phyloP scores from a whole-genome alignment of 257 asterid species.

The Gentiana dahurica region DNA sequence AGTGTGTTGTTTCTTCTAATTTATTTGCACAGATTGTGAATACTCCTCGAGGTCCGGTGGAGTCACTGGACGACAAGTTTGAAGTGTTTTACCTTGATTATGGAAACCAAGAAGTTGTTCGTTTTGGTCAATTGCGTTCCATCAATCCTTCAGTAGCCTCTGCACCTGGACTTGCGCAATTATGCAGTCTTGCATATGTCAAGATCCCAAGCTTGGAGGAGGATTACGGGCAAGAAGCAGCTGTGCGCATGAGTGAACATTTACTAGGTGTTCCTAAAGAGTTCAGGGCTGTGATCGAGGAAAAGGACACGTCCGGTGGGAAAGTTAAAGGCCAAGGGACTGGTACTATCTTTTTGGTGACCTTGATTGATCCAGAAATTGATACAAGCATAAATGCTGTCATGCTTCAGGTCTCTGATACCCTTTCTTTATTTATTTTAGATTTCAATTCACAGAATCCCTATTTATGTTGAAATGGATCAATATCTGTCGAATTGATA shows the following conservation, averaged over 20 bases:
- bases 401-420: conserved; percentile 58
- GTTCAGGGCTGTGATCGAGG: conserved; percentile 68
- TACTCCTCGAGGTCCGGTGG: conserved; percentile 65
- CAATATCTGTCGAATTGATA: too few species aligned
- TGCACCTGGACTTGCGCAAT: conserved; percentile 87
- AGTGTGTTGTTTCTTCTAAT: background rate
- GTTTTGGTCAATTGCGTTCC: conserved; percentile 66
- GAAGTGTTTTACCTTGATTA: conserved; percentile 92
- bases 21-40: conserved; percentile 52
- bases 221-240: conserved; percentile 92
- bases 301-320: conserved; percentile 71
- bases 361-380: conserved; percentile 52
- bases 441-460: too few species aligned
- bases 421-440: background rate
- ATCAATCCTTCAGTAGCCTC: conserved; percentile 64
- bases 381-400: conserved; percentile 64
- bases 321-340: conserved; percentile 97
- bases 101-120: conserved; percentile 82
- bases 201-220: conserved; percentile 75
- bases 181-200: conserved; percentile 68
- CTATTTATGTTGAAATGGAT: too few species aligned
- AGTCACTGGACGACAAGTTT: conserved; percentile 59
- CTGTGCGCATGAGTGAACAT: conserved; percentile 51
- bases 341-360: conserved; percentile 58
- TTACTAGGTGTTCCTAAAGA: conserved; percentile 43